Conservation (phyloP, 345 rosid species). For the Linum tenue region DNA sequence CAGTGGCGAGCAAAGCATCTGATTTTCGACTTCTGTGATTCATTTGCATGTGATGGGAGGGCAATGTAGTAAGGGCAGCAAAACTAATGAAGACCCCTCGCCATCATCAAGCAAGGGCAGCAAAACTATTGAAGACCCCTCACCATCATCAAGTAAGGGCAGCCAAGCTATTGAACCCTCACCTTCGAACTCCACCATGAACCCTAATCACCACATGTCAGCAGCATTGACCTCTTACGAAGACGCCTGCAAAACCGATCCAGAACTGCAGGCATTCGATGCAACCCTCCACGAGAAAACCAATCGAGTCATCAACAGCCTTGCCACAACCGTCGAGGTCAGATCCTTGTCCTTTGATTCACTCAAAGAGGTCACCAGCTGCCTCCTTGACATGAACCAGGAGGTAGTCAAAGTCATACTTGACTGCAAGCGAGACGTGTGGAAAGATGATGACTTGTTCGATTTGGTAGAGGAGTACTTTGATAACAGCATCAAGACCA, state of each 20-base stretch:
- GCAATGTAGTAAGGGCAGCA: not conserved
- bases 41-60: no score
- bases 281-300: constrained; percentile 51
- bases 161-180: constrained; percentile 13
- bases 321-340: constrained; percentile 48
- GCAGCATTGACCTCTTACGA: constrained; percentile 59
- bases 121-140: constrained; percentile 10
- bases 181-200: constrained; percentile 22
- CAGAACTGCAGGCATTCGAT: constrained; percentile 62
- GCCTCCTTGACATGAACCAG: constrained; percentile 76
- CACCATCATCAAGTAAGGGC: constrained; percentile 13
- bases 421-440: constrained; percentile 57
- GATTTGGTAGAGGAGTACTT: constrained; percentile 62
- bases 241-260: constrained; percentile 62
- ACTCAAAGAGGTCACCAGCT: constrained; percentile 53
- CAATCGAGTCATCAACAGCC: constrained; percentile 41
- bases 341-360: constrained; percentile 66
- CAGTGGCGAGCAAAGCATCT: no score
- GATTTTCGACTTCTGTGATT: no score
- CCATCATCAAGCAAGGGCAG: not conserved
- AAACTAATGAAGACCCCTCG: not conserved
- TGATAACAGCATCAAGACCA: constrained; percentile 46
- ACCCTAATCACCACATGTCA: constrained; percentile 25
- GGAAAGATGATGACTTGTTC: constrained; percentile 56
- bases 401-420: constrained; percentile 68